phyloP scores from a whole-genome alignment of 495 filamentous ascomycete genomes.

The Pseudomonodictys pantanalensis region DNA sequence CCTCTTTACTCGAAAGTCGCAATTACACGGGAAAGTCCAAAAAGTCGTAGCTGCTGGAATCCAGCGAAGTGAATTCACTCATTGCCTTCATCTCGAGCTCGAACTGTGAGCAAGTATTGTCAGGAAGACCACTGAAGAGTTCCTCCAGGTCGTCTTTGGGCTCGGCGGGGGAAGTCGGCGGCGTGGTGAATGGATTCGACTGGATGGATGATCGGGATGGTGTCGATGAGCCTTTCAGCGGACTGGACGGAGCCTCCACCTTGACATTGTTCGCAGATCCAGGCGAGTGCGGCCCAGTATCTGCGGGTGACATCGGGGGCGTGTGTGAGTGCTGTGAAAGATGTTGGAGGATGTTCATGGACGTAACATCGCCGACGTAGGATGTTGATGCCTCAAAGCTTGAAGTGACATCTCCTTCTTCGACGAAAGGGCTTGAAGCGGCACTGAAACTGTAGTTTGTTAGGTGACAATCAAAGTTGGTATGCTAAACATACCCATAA shows the following conservation, averaged over 20 bases:
- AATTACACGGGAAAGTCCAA: constrained; percentile 28
- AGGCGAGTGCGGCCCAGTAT: constrained; percentile 10
- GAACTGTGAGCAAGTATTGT: constrained; percentile 23
- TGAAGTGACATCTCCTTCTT: constrained; percentile 4
- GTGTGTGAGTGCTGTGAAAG: constrained; percentile 28
- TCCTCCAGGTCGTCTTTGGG: constrained; percentile 26
- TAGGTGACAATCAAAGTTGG: background rate
- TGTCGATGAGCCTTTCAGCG: constrained; percentile 16
- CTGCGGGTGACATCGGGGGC: constrained; percentile 32
- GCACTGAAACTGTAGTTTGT: constrained; percentile 21
- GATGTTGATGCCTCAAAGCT: constrained; percentile 23
- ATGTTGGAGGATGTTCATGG: constrained; percentile 27
- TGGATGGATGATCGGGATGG: constrained; percentile 29
- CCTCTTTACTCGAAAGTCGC: background rate
- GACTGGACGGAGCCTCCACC: background rate
- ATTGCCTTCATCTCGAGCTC: constrained; percentile 34
- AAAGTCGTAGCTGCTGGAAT: constrained; percentile 19
- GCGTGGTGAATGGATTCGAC: constrained; percentile 31
- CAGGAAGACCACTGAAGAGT: constrained; percentile 19
- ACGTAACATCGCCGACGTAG: constrained; percentile 15
- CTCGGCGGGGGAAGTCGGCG: constrained; percentile 29
- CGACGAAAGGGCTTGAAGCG: constrained; percentile 16
- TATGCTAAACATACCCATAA: constrained; percentile 19
- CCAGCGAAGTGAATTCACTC: constrained; percentile 28
- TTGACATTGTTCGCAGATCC: constrained; percentile 1